Conservation (phyloP, 2,329 filamentous ascomycete species). For the Diaporthe sp. region DNA sequence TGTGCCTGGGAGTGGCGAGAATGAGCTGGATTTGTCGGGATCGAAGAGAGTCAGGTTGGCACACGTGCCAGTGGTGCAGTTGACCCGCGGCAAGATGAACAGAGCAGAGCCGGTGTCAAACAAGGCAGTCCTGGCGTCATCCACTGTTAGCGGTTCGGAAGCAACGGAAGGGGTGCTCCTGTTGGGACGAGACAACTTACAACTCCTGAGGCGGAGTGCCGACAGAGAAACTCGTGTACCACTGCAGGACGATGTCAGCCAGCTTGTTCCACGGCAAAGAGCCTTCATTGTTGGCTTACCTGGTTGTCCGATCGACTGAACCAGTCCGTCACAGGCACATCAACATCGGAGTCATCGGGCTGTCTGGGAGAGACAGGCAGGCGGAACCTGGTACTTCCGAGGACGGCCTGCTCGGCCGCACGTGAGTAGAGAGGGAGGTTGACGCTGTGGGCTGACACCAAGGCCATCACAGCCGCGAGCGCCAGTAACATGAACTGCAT, state of each 20-base stretch:
- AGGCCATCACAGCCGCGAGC: neutral
- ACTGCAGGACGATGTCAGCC: neutral
- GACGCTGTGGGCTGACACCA: slow-evolving; percentile 22
- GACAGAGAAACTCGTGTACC: slow-evolving; percentile 42
- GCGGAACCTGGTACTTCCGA: slow-evolving; percentile 1
- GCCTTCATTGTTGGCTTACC: neutral
- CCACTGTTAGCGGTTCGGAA: neutral
- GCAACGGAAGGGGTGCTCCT: too few species aligned
- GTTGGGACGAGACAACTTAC: slow-evolving; percentile 41
- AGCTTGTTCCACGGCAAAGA: neutral
- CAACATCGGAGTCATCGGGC: neutral
- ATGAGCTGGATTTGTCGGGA: slow-evolving; percentile 49
- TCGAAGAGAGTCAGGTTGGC: slow-evolving; percentile 47
- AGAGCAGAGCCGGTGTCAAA: slow-evolving; percentile 50
- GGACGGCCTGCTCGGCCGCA: neutral
- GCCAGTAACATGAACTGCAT: neutral
- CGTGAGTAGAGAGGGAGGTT: slow-evolving; percentile 31
- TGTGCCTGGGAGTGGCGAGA: slow-evolving; percentile 44
- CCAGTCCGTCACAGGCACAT: slow-evolving; percentile 40
- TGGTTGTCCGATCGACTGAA: slow-evolving; percentile 40
- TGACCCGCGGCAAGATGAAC: slow-evolving; percentile 48
- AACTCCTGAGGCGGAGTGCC: slow-evolving; percentile 46
- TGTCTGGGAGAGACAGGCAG: neutral
- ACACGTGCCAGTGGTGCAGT: slow-evolving; percentile 47
- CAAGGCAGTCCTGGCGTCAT: slow-evolving; percentile 46